Base-by-base conservation (phyloP, 2,329 filamentous ascomycete genomes). In the Ophiostoma pallidulum region DNA sequence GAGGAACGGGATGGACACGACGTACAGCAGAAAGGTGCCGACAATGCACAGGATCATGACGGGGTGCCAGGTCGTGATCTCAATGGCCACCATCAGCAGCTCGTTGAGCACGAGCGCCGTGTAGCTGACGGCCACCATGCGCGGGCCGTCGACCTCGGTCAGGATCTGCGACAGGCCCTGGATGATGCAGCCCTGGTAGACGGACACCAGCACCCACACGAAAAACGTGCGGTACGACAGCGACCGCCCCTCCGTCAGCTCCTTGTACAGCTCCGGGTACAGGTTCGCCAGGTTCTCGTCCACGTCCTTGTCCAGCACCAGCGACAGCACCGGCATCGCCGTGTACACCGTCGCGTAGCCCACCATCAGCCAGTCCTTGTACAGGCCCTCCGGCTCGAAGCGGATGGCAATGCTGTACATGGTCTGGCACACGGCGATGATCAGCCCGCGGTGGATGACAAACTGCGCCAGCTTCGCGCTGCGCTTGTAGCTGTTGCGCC, bases 331-430 rank as follows among this genome's bases (percentile, higher is more conserved):
- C 0, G 92, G 92, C 14, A 80, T 76, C 63, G 94, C 94, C 14
- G 92, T 98, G 68, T 98, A 98, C 5, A 96, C 75, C 0, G 92
- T 98, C 1, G 90, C 89, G 61, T 98, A 98, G 41, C 92, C 92
- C 12, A 98, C 92, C 54, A 98, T 78, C 13, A 98, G 77, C 90
- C 91, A 98, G 62, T 97, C 88, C 69, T 83, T 88, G 72, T 97
- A 98, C 8, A 98, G 71, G 26, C 91, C 92, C 58, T 94, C 88
- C 0, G 92, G 94, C 62, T 96, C 88, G 61, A 96, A 96, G 51
- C 84, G 79, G 50, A 87, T 84, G 6, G 91, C 90, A 52, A 97
- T 94, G 62, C 86, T 94, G 71, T 91, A 98, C 75, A 98, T 89
- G 1, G 92, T 97, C 68, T 98, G 92, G 59, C 90, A 96, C 24